Conservation (phyloP, 2,329 filamentous ascomycete species). For the Whalleya microplaca region DNA sequence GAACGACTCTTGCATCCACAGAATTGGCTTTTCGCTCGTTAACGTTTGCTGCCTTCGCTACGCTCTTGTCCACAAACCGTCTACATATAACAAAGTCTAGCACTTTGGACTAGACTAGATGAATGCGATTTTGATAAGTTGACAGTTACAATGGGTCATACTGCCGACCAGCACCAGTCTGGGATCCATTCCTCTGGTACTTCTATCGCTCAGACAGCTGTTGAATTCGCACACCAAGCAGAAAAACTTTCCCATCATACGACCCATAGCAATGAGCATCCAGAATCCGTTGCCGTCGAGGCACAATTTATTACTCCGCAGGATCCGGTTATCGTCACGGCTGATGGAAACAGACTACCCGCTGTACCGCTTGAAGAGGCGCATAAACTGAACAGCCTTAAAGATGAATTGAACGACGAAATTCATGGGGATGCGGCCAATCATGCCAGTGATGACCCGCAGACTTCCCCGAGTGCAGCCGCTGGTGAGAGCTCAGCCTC, state of each 20-base stretch:
- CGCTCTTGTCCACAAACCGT: neutral
- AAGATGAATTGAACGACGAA: conserved; percentile 48
- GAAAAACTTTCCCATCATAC: conserved; percentile 55
- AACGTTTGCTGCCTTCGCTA: conserved; percentile 3
- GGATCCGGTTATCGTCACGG: conserved; percentile 72
- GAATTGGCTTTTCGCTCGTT: conserved; percentile 1
- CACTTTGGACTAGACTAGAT: conserved; percentile 2
- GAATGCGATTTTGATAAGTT: conserved; percentile 5
- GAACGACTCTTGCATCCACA: neutral
- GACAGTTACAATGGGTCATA: conserved; percentile 23
- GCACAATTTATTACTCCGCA: conserved; percentile 70
- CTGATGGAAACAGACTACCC: conserved; percentile 68
- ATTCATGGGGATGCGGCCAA: conserved; percentile 30
- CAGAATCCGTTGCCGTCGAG: conserved; percentile 58
- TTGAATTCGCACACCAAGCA: conserved; percentile 65
- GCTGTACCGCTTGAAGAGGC: conserved; percentile 72
- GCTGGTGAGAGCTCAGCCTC: conserved; percentile 20
- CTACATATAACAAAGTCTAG: neutral
- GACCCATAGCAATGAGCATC: conserved; percentile 31
- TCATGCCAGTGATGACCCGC: conserved; percentile 29
- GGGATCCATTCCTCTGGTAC: conserved; percentile 25
- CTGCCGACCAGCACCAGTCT: conserved; percentile 17
- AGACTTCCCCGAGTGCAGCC: conserved; percentile 19
- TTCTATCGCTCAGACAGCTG: conserved; percentile 46
- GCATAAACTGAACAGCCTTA: conserved; percentile 68